Conservation (phyloP, 179 eudicot genomes). For the Patellifolia procumbens region DNA sequence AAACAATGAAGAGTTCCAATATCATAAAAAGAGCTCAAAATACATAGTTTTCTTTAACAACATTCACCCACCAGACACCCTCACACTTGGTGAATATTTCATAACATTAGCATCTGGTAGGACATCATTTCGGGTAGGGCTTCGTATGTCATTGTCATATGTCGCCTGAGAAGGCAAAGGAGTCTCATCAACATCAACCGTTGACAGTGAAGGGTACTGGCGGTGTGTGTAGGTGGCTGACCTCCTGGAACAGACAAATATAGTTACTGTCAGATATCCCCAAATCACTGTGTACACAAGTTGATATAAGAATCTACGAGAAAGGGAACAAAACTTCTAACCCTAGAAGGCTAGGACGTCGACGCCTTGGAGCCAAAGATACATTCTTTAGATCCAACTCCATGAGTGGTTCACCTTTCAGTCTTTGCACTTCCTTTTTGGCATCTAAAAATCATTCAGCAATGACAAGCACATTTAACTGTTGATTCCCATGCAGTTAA, state of each 20-base stretch:
- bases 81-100: constrained; percentile 33
- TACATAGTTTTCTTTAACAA: neutral
- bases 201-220: constrained; percentile 31
- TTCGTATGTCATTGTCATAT: constrained; percentile 25
- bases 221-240: constrained; percentile 52
- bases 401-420: constrained; percentile 39
- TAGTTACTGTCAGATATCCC: neutral
- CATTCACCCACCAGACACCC: constrained; percentile 44
- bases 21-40: neutral
- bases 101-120: constrained; percentile 33
- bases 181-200: constrained; percentile 33
- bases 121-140: constrained; percentile 27
- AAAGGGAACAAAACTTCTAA: constrained; percentile 27
- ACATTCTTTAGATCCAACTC: constrained; percentile 36
- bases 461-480: constrained; percentile 1
- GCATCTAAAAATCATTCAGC: constrained; percentile 47
- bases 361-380: constrained; percentile 37
- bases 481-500: neutral
- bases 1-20: neutral
- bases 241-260: constrained; percentile 43
- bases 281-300: neutral
- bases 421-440: constrained; percentile 52
- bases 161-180: constrained; percentile 51
- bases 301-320: constrained; percentile 1
- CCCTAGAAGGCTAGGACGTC: constrained; percentile 67